Evolutionary conservation across 2,329 filamentous ascomycete species (phyloP), one percentile per base, ranked within the genome.

Genomic region (Xylaria sp.): DNA sequence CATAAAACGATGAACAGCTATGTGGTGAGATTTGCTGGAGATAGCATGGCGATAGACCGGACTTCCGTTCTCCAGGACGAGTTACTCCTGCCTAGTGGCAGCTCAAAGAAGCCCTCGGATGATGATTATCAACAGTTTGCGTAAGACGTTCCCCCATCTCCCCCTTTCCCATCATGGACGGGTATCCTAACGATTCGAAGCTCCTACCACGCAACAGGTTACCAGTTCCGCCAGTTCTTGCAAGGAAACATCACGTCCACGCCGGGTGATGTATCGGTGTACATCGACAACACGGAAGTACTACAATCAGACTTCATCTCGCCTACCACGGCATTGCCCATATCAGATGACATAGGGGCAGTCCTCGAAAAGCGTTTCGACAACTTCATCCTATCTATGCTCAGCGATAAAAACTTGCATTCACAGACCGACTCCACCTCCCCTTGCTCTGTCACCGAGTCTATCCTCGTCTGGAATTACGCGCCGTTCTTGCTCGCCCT

Each of bases 401-500:
- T 54, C 22, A 48, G 49, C n/a, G 56, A 56, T 22, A 34, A 13
- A 5, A 29, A 44, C n/a, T 47, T 56, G 40, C 49, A 59, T 26
- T 45, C 48, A 19, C 53, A 52, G 20, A 16, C 39, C 21, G 11
- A 44, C 13, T 34, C 39, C 3, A 21, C 41, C 19, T n/a, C 39
- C 1, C 19, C 49, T 2, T 59, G 56, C 19, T 43, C 43, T 1
- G 34, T 49, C 13, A 46, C 46, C 22, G 34, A 44, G 2, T 20
- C 47, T 11, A 44, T 56, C 18, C 43, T 52, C n/a, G 53, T 59
- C 13, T 59, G 56, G 56, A 51, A 50, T n/a, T 59, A 59, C 38
- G 43, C 44, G 26, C 53, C 57, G 1, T 54, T 53, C 24, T 56
- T 50, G 53, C 50, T 59, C n/a, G 50, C 50, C 20, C 21, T 56